Evolutionary conservation across 2,329 filamentous ascomycete genomes (phyloP).

Genomic region (Bretziella fagacearum): DNA sequence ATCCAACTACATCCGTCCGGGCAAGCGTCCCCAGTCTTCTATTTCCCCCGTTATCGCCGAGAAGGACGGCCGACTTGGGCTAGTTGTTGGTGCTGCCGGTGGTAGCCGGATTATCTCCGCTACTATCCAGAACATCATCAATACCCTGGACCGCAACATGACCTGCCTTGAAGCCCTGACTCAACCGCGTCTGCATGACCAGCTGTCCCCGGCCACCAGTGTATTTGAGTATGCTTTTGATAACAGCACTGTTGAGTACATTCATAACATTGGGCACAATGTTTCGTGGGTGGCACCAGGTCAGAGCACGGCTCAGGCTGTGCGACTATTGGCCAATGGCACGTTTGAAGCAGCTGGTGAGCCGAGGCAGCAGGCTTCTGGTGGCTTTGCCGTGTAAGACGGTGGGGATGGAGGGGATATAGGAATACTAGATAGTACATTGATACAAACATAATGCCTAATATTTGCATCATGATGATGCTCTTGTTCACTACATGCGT

Average conservation of each 20-base stretch:
- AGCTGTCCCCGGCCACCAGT: constrained; percentile 53
- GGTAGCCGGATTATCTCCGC: constrained; percentile 73
- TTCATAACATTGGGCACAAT: constrained; percentile 54
- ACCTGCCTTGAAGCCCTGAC: constrained; percentile 46
- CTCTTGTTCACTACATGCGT: no score
- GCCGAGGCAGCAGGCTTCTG: constrained; percentile 61
- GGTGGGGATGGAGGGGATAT: not conserved
- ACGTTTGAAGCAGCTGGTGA: constrained; percentile 68
- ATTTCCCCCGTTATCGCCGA: constrained; percentile 67
- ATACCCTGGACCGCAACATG: constrained; percentile 52
- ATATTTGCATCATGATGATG: no score
- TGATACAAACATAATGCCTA: not conserved
- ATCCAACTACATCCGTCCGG: constrained; percentile 59
- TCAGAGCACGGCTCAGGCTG: constrained; percentile 53
- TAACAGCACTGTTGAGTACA: constrained; percentile 47
- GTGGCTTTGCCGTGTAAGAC: constrained; percentile 36
- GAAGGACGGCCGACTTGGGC: constrained; percentile 49
- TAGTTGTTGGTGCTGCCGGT: constrained; percentile 61
- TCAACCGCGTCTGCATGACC: constrained; percentile 61
- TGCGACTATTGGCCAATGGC: constrained; percentile 46
- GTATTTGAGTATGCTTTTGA: constrained; percentile 58
- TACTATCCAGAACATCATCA: constrained; percentile 60
- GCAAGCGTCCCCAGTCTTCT: constrained; percentile 62
- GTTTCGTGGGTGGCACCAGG: constrained; percentile 52
- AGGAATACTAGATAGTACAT: no score